These are phyloP conservation scores for Solanum hybrid DNA, from an alignment of 305 asterid species.

Conservation along the genomic window DNA sequence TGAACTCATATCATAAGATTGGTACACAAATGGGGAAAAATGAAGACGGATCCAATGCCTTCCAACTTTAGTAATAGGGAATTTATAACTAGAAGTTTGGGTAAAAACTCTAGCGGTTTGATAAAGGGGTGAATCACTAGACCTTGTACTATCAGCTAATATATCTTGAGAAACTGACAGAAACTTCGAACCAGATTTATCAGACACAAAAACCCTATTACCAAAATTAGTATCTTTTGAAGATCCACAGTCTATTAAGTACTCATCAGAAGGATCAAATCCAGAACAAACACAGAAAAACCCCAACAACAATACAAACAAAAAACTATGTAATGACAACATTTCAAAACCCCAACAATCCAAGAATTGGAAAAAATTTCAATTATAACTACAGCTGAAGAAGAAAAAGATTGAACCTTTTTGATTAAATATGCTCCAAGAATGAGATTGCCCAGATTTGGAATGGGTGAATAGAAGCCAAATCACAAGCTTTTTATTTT, in stretches of 20 bases:
- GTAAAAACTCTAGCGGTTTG: slow-evolving; percentile 46
- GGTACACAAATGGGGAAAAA: slow-evolving; percentile 35
- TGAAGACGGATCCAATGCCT: slow-evolving; percentile 65
- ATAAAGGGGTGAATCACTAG: slow-evolving; percentile 24
- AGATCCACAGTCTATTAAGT: slow-evolving; percentile 52
- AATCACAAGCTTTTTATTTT: neutral
- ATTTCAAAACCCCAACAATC: slow-evolving; percentile 19
- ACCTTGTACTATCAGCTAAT: slow-evolving; percentile 29
- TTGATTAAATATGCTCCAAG: slow-evolving; percentile 13
- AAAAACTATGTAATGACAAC: slow-evolving; percentile 24
- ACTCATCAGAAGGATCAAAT: slow-evolving; percentile 39
- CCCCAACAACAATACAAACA: slow-evolving; percentile 19
- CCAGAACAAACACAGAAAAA: slow-evolving; percentile 15
- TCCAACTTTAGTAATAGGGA: slow-evolving; percentile 34
- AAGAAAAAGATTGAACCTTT: slow-evolving; percentile 18
- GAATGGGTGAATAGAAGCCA: neutral
- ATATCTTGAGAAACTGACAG: slow-evolving; percentile 37
- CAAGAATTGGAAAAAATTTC: neutral
- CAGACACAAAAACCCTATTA: slow-evolving; percentile 32
- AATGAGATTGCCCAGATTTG: slow-evolving; percentile 15
- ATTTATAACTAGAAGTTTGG: slow-evolving; percentile 37
- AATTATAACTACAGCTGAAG: slow-evolving; percentile 1
- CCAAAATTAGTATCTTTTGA: slow-evolving; percentile 31
- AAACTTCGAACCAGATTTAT: slow-evolving; percentile 35
- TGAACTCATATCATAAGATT: slow-evolving; percentile 31